A percentile compares a stretch with the other conserved stretches of the same genome.
phyloP scores from a whole-genome alignment of 352 stramenopile genomes.

The Aphanomyces cochlioides region DNA sequence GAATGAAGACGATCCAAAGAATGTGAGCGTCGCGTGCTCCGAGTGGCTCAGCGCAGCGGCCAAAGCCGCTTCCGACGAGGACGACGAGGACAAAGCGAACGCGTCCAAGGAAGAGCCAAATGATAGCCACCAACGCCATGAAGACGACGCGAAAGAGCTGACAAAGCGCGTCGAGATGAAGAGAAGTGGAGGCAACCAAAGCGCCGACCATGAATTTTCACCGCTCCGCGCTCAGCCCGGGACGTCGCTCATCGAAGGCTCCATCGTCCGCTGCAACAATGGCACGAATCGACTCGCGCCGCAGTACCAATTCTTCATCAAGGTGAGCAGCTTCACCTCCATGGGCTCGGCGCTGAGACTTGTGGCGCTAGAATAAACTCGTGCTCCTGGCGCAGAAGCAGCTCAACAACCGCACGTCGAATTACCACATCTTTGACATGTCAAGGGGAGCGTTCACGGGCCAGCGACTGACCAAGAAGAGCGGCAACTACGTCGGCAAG shows the following conservation, averaged over 20 bases:
- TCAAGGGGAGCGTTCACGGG: slow-evolving; percentile 44
- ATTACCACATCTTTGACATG: slow-evolving; percentile 88
- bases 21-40: slow-evolving; percentile 29
- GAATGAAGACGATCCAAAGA: slow-evolving; percentile 23
- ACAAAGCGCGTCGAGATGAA: no score
- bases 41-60: slow-evolving; percentile 23
- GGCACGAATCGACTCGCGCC: slow-evolving; percentile 56
- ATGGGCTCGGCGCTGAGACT: background rate
- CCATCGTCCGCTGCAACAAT: slow-evolving; percentile 29
- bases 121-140: background rate
- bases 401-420: slow-evolving; percentile 69
- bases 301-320: slow-evolving; percentile 64
- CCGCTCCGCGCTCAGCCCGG: background rate
- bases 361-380: slow-evolving; percentile 35
- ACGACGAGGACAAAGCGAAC: no score
- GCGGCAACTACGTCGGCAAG: slow-evolving; percentile 87
- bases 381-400: slow-evolving; percentile 66
- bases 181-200: background rate
- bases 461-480: slow-evolving; percentile 76
- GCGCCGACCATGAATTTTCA: slow-evolving; percentile 4
- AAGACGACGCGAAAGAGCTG: background rate
- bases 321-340: slow-evolving; percentile 24
- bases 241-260: slow-evolving; percentile 2
- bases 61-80: slow-evolving; percentile 1
- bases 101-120: background rate